These are phyloP conservation scores for Barbatosphaeria neglecta DNA, from an alignment of 495 filamentous ascomycete genomes.

Conservation along the genomic window DNA sequence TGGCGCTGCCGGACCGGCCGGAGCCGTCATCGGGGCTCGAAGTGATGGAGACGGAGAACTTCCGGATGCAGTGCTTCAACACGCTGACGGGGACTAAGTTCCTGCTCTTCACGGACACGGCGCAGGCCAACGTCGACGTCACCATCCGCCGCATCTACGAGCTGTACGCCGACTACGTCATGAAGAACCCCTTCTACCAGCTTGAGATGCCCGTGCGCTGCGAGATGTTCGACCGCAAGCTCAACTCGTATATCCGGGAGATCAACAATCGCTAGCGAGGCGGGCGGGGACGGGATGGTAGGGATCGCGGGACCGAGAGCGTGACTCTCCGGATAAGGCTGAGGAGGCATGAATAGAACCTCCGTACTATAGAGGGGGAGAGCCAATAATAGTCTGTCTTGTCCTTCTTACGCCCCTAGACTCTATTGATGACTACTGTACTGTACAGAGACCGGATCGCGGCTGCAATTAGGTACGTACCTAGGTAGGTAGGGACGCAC, in stretches of 20 bases:
- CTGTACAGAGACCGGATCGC: neutral
- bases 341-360: no score
- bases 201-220: slow-evolving; percentile 94
- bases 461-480: no score
- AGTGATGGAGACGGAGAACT: slow-evolving; percentile 79
- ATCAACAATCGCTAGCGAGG: slow-evolving; percentile 38
- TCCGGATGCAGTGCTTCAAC: slow-evolving; percentile 89
- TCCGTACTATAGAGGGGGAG: no score
- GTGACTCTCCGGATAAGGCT: no score
- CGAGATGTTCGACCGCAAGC: slow-evolving; percentile 82
- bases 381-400: no score
- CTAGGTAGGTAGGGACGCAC: no score
- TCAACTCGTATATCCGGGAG: slow-evolving; percentile 59
- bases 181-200: slow-evolving; percentile 99
- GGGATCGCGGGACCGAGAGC: neutral
- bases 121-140: slow-evolving; percentile 74
- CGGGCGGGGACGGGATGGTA: neutral
- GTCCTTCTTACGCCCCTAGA: no score
- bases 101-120: slow-evolving; percentile 84
- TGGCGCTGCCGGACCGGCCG: slow-evolving; percentile 28
- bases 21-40: slow-evolving; percentile 65
- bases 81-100: slow-evolving; percentile 93
- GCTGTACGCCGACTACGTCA: slow-evolving; percentile 91
- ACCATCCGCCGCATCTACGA: slow-evolving; percentile 81
- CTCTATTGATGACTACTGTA: no score